Evolutionary conservation across 192 early-diverging fungal genomes (phyloP).

Genomic region (Dimargaris cristalligena): DNA sequence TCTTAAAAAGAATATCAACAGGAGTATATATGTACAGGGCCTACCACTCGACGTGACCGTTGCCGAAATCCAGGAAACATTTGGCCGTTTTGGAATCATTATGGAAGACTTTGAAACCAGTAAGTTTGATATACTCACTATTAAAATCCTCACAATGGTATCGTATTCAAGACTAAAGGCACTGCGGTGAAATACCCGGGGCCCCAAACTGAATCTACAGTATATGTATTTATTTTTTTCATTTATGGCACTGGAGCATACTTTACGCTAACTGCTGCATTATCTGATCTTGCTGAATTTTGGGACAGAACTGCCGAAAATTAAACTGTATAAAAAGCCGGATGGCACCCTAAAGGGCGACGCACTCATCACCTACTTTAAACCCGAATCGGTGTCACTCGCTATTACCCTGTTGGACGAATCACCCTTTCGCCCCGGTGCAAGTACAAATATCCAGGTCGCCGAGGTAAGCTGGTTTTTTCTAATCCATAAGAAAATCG

Average conservation of each 20-base stretch:
- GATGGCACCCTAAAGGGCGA: constrained; percentile 68
- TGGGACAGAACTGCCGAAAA: constrained; percentile 53
- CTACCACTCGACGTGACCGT: constrained; percentile 64
- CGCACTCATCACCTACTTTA: constrained; percentile 79
- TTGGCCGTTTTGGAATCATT: constrained; percentile 64
- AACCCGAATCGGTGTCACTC: constrained; percentile 74
- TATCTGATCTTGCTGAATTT: no score
- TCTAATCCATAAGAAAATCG: not conserved
- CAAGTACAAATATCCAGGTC: constrained; percentile 47
- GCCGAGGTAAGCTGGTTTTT: constrained; percentile 28
- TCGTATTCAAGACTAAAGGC: no score
- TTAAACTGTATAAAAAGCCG: constrained; percentile 77
- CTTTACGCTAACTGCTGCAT: no score
- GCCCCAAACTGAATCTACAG: no score
- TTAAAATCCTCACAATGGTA: not conserved
- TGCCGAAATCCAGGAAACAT: constrained; percentile 57
- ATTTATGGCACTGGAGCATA: no score
- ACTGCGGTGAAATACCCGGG: no score
- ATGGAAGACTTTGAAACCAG: constrained; percentile 42
- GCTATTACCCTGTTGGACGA: constrained; percentile 80
- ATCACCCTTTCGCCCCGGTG: constrained; percentile 51
- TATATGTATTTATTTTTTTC: no score
- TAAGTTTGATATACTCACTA: constrained; percentile 12
- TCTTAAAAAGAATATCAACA: constrained; percentile 38
- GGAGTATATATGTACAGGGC: constrained; percentile 71